phyloP scores from a whole-genome alignment of 1,139 yeast species.

The Lodderomyces elongisporus region DNA sequence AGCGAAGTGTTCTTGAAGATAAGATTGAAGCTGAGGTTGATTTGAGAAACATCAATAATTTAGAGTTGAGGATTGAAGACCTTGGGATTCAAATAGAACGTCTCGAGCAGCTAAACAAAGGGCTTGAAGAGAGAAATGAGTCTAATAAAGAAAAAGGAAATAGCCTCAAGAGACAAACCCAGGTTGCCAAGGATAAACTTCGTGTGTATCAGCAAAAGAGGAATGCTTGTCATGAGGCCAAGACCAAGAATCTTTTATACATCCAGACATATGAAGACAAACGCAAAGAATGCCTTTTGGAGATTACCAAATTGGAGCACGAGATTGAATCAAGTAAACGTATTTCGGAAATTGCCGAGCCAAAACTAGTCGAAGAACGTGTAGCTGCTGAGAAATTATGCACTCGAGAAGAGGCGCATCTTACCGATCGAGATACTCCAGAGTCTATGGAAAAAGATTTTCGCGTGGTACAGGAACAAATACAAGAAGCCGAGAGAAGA shows the following conservation, averaged over 20 bases:
- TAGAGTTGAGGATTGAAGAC: slow-evolving; percentile 28
- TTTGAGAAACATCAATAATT: slow-evolving; percentile 26
- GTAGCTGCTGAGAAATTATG: slow-evolving; percentile 31
- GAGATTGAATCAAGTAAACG: slow-evolving; percentile 11
- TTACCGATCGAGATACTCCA: slow-evolving; percentile 29
- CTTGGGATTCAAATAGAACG: slow-evolving; percentile 22
- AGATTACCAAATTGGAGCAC: slow-evolving; percentile 6
- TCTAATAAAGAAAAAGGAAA: slow-evolving; percentile 3
- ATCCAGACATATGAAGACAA: slow-evolving; percentile 8
- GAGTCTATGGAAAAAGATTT: slow-evolving; percentile 35
- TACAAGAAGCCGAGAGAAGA: slow-evolving; percentile 33
- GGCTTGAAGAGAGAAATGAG: slow-evolving; percentile 23
- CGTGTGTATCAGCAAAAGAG: slow-evolving; percentile 4
- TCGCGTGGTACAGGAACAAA: slow-evolving; percentile 26
- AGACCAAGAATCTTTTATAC: slow-evolving; percentile 13
- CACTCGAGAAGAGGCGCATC: slow-evolving; percentile 23
- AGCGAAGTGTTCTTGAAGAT: slow-evolving; percentile 22
- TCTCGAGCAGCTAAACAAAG: slow-evolving; percentile 23
- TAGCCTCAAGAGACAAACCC: slow-evolving; percentile 8
- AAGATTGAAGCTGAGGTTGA: slow-evolving; percentile 33
- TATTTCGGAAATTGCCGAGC: slow-evolving; percentile 16
- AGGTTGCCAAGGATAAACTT: slow-evolving; percentile 10
- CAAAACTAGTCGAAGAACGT: slow-evolving; percentile 18
- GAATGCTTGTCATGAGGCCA: slow-evolving; percentile 2
- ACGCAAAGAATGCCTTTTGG: slow-evolving; percentile 10